Evolutionary conservation across 2,329 filamentous ascomycete genomes (phyloP).

Genomic region (Elsinoe arachidis): DNA sequence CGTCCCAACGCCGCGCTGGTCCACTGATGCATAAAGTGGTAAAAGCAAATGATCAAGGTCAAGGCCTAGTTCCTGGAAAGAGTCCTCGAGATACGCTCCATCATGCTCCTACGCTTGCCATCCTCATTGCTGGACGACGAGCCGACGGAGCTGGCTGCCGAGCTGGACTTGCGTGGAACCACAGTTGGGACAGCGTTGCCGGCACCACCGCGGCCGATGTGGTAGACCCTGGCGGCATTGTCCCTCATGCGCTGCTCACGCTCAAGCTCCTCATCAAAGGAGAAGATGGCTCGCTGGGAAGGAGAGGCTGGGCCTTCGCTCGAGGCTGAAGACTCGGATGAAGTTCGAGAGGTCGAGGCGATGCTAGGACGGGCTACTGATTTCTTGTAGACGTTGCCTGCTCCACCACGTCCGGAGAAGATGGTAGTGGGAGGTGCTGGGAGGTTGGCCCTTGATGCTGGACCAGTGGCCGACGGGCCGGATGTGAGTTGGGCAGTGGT

Average conservation of each 20-base stretch:
- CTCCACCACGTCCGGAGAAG: conserved; percentile 48
- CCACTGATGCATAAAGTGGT: background rate
- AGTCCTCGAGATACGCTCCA: conserved; percentile 13
- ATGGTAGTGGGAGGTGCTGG: conserved; percentile 42
- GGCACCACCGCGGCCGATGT: conserved; percentile 53
- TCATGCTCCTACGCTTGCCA: conserved; percentile 10
- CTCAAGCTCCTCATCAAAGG: conserved; percentile 59
- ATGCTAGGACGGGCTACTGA: conserved; percentile 30
- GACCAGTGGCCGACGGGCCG: conserved; percentile 36
- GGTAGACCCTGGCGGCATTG: conserved; percentile 45
- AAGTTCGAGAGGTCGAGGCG: conserved; percentile 28
- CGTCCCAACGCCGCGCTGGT: conserved; percentile 10
- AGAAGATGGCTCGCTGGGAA: conserved; percentile 50
- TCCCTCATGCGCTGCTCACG: conserved; percentile 47
- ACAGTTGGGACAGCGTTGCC: conserved; percentile 39
- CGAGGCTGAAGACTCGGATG: conserved; percentile 24
- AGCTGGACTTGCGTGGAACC: background rate
- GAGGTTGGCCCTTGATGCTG: conserved; percentile 43
- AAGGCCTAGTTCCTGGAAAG: background rate
- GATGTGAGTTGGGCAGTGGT: conserved; percentile 46
- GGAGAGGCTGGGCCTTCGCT: conserved; percentile 42
- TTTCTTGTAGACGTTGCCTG: conserved; percentile 46
- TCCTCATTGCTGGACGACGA: background rate
- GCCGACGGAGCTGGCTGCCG: background rate
- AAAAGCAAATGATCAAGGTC: background rate